These are phyloP conservation scores for Dichomitus squalens DNA, from an alignment of 1,284 basidiomycete species.

Conservation along the genomic window DNA sequence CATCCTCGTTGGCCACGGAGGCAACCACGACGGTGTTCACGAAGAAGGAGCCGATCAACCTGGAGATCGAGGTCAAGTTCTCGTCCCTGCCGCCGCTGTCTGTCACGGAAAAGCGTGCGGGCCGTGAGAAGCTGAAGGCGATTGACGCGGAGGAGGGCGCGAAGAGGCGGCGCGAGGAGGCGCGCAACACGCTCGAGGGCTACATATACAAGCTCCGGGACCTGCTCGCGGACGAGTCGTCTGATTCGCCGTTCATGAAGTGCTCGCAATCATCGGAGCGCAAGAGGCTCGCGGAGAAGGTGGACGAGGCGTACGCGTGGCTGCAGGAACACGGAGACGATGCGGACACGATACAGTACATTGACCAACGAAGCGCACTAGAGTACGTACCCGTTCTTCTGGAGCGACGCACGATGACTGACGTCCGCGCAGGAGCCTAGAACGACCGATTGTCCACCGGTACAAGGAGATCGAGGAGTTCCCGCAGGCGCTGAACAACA, in stretches of 20 bases:
- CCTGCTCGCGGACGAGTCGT: conserved; percentile 68
- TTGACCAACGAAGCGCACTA: conserved; percentile 73
- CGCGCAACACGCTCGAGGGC: conserved; percentile 88
- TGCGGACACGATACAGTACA: conserved; percentile 75
- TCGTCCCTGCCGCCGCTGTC: conserved; percentile 73
- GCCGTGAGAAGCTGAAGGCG: conserved; percentile 77
- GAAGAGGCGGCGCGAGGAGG: conserved; percentile 85
- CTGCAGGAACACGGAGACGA: conserved; percentile 84
- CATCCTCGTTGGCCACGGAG: conserved; percentile 30
- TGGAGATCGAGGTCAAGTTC: conserved; percentile 66
- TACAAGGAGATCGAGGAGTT: conserved; percentile 85
- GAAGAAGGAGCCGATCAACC: conserved; percentile 55
- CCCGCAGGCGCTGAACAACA: conserved; percentile 74
- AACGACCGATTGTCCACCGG: conserved; percentile 82
- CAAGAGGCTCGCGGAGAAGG: conserved; percentile 59
- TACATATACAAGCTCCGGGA: conserved; percentile 92
- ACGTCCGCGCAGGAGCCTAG: conserved; percentile 59
- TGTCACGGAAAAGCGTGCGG: conserved; percentile 68
- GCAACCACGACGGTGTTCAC: conserved; percentile 26
- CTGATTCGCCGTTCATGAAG: conserved; percentile 74
- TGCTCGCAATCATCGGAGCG: conserved; percentile 80
- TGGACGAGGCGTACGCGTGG: conserved; percentile 81
- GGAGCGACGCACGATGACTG: conserved; percentile 36
- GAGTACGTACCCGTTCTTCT: conserved; percentile 53
- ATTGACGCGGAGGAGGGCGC: conserved; percentile 79